phyloP scores from a whole-genome alignment of 768 basidiomycete genomes.

The Tricholoma saponaceum region DNA sequence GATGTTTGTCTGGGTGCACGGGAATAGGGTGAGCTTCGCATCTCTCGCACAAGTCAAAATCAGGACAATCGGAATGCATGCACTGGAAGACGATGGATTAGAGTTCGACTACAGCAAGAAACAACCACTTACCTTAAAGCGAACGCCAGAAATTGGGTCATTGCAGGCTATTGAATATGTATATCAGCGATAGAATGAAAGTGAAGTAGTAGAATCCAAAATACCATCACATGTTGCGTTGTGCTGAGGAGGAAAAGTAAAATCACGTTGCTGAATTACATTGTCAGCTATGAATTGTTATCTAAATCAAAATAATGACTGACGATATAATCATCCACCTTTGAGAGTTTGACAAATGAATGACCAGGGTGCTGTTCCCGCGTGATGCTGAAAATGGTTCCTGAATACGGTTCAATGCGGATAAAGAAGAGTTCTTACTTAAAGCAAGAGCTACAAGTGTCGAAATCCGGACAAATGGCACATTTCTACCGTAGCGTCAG shows the following conservation, averaged over 20 bases:
- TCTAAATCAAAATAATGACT: conserved; percentile 14
- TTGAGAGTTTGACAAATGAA: conserved; percentile 61
- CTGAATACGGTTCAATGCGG: conserved; percentile 1
- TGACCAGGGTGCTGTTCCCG: conserved; percentile 74
- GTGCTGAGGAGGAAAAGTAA: conserved; percentile 29
- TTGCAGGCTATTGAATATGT: conserved; percentile 34
- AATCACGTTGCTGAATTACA: conserved; percentile 20
- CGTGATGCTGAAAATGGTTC: conserved; percentile 44
- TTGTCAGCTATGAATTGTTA: neutral
- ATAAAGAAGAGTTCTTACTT: conserved; percentile 28
- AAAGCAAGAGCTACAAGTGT: conserved; percentile 71
- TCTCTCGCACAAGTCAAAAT: conserved; percentile 75
- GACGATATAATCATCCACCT: conserved; percentile 55
- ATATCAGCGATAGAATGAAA: neutral
- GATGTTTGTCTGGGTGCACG: conserved; percentile 68
- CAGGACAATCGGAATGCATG: conserved; percentile 71
- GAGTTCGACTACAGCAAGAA: neutral
- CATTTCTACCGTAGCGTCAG: conserved; percentile 56
- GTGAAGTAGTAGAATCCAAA: conserved; percentile 2
- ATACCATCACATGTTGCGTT: conserved; percentile 58
- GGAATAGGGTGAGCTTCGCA: conserved; percentile 82
- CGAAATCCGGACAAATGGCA: conserved; percentile 77
- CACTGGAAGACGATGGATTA: conserved; percentile 41
- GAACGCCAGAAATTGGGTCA: conserved; percentile 51
- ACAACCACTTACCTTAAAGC: conserved; percentile 59